Base-by-base conservation (phyloP, 2,329 filamentous ascomycete species). In the Colletotrichum destructivum region DNA sequence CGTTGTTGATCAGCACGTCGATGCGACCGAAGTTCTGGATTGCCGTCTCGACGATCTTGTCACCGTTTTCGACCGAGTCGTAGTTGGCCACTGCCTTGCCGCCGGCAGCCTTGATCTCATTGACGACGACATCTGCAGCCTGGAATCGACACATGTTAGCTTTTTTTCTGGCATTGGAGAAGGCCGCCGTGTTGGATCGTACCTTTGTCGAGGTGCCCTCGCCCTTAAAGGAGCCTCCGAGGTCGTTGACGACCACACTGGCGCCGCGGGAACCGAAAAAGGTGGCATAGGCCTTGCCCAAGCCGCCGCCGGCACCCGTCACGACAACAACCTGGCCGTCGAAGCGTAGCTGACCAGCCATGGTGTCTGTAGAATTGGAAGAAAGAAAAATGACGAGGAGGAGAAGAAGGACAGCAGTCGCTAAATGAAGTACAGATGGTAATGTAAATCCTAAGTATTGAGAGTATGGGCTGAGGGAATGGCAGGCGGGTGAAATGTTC, bases 81-180 rank as follows among this genome's bases (percentile, higher is more conserved):
- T 98, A 98, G 89, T 98, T 98, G 83, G 96, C 95, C 61, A 98
- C 95, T 72, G 96, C 96, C 84, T 98, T 97, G 82, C 96, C 96
- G 82, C 96, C 96, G 64, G 92, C 93, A 80, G 91, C 88, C 84
- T 92, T 95, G 84, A 96, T 96, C 85, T 94, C 92, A 77, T 94
- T 86, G 81, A 96, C 93, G 71, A 96, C 93, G 57, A 92, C 89
- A 88, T 97, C 94, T 78, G 94, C 94, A 74, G 93, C 92, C 93
- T 96, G 74, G 35, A 56, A 26, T 60, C 52, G 46, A 52, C 38
- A 66, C 23, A 57, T 59, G 76, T 82, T 69, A 81, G 77, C 57
- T 35, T 46, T 4, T 23, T 3, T 13, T 31, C 9, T 13, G 12
- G 23, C 21, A 6, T 40, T 13, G 18, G n/a, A 15, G 4, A 16